Conservation (phyloP, 164 flowering plant species). For the Malania oleifera region DNA sequence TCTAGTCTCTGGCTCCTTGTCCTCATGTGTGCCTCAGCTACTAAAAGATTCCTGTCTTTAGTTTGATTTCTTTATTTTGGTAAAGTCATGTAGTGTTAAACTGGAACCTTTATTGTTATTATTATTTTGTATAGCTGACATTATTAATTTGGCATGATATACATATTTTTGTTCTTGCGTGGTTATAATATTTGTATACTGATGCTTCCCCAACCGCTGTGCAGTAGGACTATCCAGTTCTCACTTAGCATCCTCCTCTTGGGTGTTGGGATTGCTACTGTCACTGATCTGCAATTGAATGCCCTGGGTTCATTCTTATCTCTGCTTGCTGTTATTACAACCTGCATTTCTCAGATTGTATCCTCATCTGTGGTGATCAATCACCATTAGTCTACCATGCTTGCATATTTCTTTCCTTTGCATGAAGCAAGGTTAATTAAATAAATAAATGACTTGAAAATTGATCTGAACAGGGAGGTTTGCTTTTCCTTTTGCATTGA, state of each 20-base stretch:
- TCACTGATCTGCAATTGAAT: constrained; percentile 95
- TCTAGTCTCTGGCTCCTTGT: too few species aligned
- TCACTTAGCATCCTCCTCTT: constrained; percentile 64
- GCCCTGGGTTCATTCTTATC: constrained; percentile 79
- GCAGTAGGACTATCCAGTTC: constrained; percentile 72
- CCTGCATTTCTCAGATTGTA: constrained; percentile 96
- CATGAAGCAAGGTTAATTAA: neutral
- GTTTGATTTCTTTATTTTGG: too few species aligned
- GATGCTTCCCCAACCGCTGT: constrained; percentile 8
- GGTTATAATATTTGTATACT: constrained; percentile 2
- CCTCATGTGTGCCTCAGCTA: too few species aligned
- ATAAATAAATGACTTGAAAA: too few species aligned
- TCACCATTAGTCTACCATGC: neutral
- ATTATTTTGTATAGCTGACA: too few species aligned
- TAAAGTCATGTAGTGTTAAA: too few species aligned
- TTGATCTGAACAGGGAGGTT: neutral
- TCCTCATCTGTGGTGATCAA: constrained; percentile 36
- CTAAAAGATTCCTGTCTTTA: too few species aligned
- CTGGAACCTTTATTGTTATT: too few species aligned
- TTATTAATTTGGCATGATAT: too few species aligned
- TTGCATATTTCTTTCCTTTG: neutral
- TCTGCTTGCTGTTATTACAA: constrained; percentile 81
- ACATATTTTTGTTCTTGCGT: too few species aligned
- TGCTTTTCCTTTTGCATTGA: neutral
- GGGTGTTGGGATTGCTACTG: constrained; percentile 95